Percentiles rank a stretch among this genome's conserved stretches.
Conservation (phyloP, 2,329 filamentous ascomycete genomes). For the Hymenoscyphus fraxineus region DNA sequence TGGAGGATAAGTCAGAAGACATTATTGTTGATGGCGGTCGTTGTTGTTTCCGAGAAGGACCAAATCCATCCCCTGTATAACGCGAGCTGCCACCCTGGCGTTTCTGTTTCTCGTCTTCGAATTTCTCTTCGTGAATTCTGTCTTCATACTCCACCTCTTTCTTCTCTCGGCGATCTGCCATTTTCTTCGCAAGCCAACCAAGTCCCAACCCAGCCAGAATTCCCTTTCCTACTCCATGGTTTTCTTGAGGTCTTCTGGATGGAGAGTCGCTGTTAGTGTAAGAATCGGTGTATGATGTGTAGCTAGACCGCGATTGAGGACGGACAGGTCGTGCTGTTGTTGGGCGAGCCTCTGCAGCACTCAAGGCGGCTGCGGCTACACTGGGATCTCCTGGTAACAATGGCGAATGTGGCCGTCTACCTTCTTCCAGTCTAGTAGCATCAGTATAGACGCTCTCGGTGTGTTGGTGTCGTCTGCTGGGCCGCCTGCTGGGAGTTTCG, state of each 20-base stretch:
- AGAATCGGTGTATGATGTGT: constrained; percentile 40
- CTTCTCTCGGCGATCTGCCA: constrained; percentile 53
- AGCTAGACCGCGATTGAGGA: constrained; percentile 45
- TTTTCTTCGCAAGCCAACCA: constrained; percentile 64
- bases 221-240: constrained; percentile 41
- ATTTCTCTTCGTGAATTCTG: constrained; percentile 39
- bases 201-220: constrained; percentile 60
- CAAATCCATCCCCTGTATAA: constrained; percentile 66
- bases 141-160: constrained; percentile 37
- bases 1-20: constrained; percentile 33
- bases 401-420: constrained; percentile 37
- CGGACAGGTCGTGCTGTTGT: constrained; percentile 37
- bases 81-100: constrained; percentile 49
- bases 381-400: constrained; percentile 44
- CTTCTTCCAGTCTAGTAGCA: constrained; percentile 31
- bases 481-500: constrained; percentile 53
- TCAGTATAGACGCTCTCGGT: constrained; percentile 46
- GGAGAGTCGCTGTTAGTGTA: constrained; percentile 42
- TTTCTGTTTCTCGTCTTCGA: constrained; percentile 58
- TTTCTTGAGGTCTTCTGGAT: constrained; percentile 51
- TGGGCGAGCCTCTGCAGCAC: constrained; percentile 43
- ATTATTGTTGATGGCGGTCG: constrained; percentile 19
- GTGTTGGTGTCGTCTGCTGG: constrained; percentile 34
- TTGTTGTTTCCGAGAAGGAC: constrained; percentile 42
- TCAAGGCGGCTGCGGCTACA: constrained; percentile 44